A percentile compares a stretch with the other conserved stretches of the same genome.
Evolutionary conservation across 2,329 filamentous ascomycete species (phyloP).

Genomic region (Leptosphaerulina australis): DNA sequence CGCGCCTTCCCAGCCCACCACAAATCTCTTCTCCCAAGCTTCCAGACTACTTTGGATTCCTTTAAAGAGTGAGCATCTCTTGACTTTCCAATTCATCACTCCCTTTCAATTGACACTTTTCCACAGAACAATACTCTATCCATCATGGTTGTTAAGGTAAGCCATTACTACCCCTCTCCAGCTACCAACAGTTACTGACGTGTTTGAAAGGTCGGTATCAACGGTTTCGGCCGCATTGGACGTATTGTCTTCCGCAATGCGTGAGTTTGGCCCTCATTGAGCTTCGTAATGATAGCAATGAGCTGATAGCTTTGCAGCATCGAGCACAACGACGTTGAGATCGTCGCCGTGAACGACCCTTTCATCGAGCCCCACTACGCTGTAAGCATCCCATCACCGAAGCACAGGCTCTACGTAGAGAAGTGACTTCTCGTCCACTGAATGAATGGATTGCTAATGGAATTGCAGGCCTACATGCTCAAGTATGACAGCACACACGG

Average conservation of each 20-base stretch:
- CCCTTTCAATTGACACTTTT: slow-evolving; percentile 23
- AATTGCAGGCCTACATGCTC: slow-evolving; percentile 92
- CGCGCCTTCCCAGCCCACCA: slow-evolving; percentile 20
- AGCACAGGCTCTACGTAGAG: background rate
- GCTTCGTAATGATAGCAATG: slow-evolving; percentile 1
- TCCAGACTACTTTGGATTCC: slow-evolving; percentile 24
- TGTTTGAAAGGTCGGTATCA: slow-evolving; percentile 80
- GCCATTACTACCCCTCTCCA: slow-evolving; percentile 29
- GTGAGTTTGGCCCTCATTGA: slow-evolving; percentile 55
- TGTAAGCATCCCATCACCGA: slow-evolving; percentile 65
- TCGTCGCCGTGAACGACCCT: slow-evolving; percentile 98
- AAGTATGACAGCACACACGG: slow-evolving; percentile 99
- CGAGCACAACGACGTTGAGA: slow-evolving; percentile 85
- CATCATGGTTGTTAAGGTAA: slow-evolving; percentile 58
- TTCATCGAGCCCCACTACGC: slow-evolving; percentile 99
- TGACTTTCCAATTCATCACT: slow-evolving; percentile 12
- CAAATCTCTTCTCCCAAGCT: slow-evolving; percentile 31
- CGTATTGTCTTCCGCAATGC: slow-evolving; percentile 99
- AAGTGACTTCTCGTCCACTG: no score
- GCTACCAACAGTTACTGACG: slow-evolving; percentile 32
- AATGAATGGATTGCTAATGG: no score
- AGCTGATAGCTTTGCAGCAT: slow-evolving; percentile 58
- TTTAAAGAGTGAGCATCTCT: slow-evolving; percentile 32
- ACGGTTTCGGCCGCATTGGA: slow-evolving; percentile 99
- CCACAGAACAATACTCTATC: slow-evolving; percentile 31